Base-by-base conservation (phyloP, 768 basidiomycete species). In the Calvatia gigantea region DNA sequence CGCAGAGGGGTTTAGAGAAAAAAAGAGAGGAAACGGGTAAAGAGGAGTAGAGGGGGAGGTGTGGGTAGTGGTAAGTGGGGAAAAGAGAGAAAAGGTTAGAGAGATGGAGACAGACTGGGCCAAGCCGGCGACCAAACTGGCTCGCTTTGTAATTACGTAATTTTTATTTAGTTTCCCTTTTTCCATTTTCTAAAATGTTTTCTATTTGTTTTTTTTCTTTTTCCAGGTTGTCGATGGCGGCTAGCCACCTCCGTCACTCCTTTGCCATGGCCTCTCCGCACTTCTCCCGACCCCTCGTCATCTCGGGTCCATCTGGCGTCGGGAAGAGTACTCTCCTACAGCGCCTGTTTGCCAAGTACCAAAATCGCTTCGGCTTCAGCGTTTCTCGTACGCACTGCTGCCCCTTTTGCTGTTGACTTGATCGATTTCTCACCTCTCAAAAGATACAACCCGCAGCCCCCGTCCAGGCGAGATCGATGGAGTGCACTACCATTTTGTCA, bases 281-380 rank as follows among this genome's bases (percentile, higher is more conserved):
- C 55, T 82, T 84, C 62, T 64, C 80, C 11, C 82, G 88, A 57
- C 94, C 94, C 3, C 84, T 97, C 49, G 85, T 97, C 39, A 76
- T 96, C 58, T 96, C 89, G 52, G 91, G 93, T 0, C 94, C 94
- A 0, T 94, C 92, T 1, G 94, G 95, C 57, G 91, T 94, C 2
- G 96, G 96, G 50, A 98, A 98, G 70, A 91, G 89, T 65, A 96
- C 96, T 0, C 83, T 98, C 29, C 81, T 98, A 47, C 77, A 77
- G 48, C 85, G 85, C 48, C 85, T 98, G 51, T 91, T 98, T 68
- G 72, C 71, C 27, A 88, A 92, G 29, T 83, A 80, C 67, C 94
- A 93, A 2, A 85, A 87, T 69, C 84, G 79, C 57, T 98, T 98
- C 68, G 90, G 91, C 7, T 98, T 98, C 76, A 89, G 87, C 66